Percentiles rank a stretch among this genome's conserved stretches.
Evolutionary conservation across 371 early-diverging fungal genomes (phyloP).

Genomic region (Saksenaea vasiformis): DNA sequence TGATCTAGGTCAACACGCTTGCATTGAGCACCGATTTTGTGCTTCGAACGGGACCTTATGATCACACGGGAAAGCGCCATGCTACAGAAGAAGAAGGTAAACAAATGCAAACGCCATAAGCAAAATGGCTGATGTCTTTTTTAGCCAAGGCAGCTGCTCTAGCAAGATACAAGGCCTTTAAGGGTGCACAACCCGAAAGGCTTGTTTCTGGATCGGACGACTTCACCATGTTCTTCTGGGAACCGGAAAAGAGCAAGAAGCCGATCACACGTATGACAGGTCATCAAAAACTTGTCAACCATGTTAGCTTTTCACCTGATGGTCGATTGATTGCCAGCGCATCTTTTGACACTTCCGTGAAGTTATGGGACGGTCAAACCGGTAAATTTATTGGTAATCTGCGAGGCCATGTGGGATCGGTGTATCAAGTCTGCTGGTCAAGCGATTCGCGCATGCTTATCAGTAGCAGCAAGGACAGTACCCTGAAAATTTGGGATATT

Average conservation of each 20-base stretch:
- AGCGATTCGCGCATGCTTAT: constrained; percentile 90
- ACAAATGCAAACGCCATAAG: not conserved
- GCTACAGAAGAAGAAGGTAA: constrained; percentile 65
- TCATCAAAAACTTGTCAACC: constrained; percentile 97
- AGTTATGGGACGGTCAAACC: constrained; percentile 93
- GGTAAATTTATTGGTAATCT: constrained; percentile 94
- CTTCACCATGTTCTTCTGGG: constrained; percentile 96
- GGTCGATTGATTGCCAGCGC: constrained; percentile 92
- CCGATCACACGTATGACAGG: constrained; percentile 89
- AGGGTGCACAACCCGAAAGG: constrained; percentile 73
- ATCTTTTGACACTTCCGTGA: constrained; percentile 97
- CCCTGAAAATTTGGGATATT: constrained; percentile 93
- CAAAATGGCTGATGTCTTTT: not conserved
- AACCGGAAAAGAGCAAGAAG: constrained; percentile 81
- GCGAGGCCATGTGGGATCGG: constrained; percentile 92
- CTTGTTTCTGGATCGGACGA: constrained; percentile 95
- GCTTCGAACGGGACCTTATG: constrained; percentile 88
- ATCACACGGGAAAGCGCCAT: constrained; percentile 74
- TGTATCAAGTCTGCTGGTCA: constrained; percentile 94
- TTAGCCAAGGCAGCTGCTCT: constrained; percentile 72
- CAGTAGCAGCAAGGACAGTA: constrained; percentile 91
- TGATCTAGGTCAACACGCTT: constrained; percentile 85
- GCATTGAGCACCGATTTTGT: constrained; percentile 91
- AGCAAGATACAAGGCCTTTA: constrained; percentile 76
- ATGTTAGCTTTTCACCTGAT: constrained; percentile 93